These are phyloP conservation scores for Veloboletus limbatus DNA, from an alignment of 1,284 basidiomycete species.

Conservation along the genomic window DNA sequence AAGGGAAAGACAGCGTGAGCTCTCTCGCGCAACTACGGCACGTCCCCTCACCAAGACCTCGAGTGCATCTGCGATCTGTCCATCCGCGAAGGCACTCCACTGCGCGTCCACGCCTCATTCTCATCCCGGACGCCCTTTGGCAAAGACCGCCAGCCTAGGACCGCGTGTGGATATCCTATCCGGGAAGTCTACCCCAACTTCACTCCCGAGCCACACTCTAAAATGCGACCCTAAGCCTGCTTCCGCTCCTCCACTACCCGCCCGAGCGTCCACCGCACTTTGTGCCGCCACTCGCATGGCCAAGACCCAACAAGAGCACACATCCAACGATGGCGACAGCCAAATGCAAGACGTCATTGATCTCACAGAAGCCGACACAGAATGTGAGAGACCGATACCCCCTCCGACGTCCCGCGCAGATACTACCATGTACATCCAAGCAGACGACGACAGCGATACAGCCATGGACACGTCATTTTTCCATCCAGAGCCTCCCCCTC, in stretches of 20 bases:
- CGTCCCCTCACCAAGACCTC: conserved; percentile 23
- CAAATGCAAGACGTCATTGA: conserved; percentile 20
- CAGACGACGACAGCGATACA: conserved; percentile 16
- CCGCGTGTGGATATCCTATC: conserved; percentile 1
- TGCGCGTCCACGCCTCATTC: background rate
- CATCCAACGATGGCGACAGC: conserved; percentile 8
- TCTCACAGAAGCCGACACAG: conserved; percentile 22
- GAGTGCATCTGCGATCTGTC: conserved; percentile 22
- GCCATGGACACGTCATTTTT: conserved; percentile 18
- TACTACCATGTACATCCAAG: conserved; percentile 12
- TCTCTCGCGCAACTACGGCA: background rate
- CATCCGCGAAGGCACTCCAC: too few relatives aligned
- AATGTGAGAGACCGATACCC: conserved; percentile 14
- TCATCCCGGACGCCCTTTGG: conserved; percentile 12
- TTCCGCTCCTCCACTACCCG: background rate
- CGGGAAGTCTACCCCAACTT: conserved; percentile 16
- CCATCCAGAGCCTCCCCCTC: conserved; percentile 3
- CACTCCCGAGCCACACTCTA: conserved; percentile 15
- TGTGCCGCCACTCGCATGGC: background rate
- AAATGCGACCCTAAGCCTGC: too few relatives aligned
- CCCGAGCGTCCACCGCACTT: background rate
- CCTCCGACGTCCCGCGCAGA: conserved; percentile 9
- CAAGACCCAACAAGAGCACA: background rate
- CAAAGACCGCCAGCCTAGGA: conserved; percentile 13
- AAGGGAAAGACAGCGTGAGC: conserved; percentile 11